A percentile compares a stretch with the other conserved stretches of the same genome.
Conservation (phyloP, 257 asterid species). For the Pogostemon cablin region DNA sequence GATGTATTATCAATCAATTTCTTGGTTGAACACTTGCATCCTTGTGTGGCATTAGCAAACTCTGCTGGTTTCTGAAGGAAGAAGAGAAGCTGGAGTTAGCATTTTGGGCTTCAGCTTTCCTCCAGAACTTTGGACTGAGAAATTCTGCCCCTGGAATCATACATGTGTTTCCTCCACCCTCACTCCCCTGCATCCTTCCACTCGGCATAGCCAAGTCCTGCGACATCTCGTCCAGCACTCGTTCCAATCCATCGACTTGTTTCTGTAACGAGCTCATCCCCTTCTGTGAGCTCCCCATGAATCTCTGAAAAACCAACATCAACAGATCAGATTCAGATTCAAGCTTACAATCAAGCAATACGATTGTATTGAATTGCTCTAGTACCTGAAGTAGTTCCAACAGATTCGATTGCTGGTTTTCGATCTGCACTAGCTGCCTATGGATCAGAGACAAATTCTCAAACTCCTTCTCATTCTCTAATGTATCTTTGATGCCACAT, state of each 20-base stretch:
- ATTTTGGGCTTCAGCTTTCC: conserved; percentile 52
- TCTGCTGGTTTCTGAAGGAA: conserved; percentile 36
- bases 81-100: conserved; percentile 35
- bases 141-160: conserved; percentile 67
- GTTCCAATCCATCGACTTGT: conserved; percentile 85
- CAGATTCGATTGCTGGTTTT: conserved; percentile 76
- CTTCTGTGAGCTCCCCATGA: conserved; percentile 74
- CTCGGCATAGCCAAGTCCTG: conserved; percentile 53
- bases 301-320: conserved; percentile 48
- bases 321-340: background rate
- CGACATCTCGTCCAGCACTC: conserved; percentile 71
- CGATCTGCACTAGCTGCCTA: conserved; percentile 73
- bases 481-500: conserved; percentile 23
- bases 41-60: conserved; percentile 4
- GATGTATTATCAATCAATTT: conserved; percentile 17
- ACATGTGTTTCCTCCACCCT: conserved; percentile 45
- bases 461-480: conserved; percentile 50
- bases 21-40: conserved; percentile 35
- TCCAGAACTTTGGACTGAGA: conserved; percentile 76
- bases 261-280: conserved; percentile 72
- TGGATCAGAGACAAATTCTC: conserved; percentile 67
- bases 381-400: conserved; percentile 83
- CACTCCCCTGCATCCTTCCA: conserved; percentile 37
- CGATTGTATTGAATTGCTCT: too few species aligned
- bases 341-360: background rate